phyloP scores from a whole-genome alignment of 352 stramenopile species.

The Plasmopara viticola region DNA sequence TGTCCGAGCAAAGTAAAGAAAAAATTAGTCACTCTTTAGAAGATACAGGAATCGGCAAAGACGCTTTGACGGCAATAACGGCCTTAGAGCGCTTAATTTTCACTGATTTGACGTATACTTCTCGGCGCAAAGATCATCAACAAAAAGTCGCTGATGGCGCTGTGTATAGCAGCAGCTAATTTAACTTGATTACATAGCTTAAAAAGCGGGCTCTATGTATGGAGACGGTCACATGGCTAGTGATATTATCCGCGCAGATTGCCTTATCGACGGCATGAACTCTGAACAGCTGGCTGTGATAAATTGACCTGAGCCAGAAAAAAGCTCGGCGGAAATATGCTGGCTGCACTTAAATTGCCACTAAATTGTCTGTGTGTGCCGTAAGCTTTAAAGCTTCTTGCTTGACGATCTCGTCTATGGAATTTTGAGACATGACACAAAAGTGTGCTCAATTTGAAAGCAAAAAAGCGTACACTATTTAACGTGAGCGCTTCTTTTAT shows the following conservation, averaged over 20 bases:
- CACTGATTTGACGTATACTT: background rate
- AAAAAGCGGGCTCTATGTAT: background rate
- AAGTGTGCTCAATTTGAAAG: background rate
- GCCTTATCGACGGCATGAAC: background rate
- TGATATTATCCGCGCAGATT: background rate
- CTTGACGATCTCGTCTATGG: background rate
- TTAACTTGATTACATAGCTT: background rate
- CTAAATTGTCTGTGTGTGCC: background rate
- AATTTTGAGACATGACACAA: background rate
- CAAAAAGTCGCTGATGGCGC: slow-evolving; percentile 1
- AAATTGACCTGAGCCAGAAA: background rate
- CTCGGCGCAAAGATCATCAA: background rate
- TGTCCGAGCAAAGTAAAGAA: background rate
- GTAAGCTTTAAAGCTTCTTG: background rate
- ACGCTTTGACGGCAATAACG: background rate
- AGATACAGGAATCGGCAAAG: background rate
- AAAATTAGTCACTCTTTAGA: background rate
- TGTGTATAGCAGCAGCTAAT: background rate
- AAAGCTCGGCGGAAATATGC: background rate
- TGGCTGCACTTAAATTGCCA: background rate
- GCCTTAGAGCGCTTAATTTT: background rate
- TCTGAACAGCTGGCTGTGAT: background rate
- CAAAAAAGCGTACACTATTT: background rate
- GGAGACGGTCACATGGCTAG: background rate
- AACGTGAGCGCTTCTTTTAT: background rate